Evolutionary conservation across 2,329 filamentous ascomycete genomes (phyloP), one percentile per base, ranked within the genome.

Genomic region (Xylaria sp.): DNA sequence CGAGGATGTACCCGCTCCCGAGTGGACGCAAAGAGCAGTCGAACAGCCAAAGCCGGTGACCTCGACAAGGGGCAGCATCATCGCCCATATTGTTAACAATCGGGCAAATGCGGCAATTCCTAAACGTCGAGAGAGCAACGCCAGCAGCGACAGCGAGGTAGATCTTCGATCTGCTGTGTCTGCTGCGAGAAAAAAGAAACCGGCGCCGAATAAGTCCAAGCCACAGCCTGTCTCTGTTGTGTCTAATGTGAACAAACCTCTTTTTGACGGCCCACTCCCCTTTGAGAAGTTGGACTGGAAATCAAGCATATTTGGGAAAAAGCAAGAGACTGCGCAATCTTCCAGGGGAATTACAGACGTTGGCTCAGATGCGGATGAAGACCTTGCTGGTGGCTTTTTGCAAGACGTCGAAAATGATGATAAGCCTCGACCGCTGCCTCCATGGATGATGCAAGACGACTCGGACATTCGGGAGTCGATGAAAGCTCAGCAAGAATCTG

Each of bases 221-320:
- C 51, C 48, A 1, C 51, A 67, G 71, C 41, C 73, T 66, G 76
- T 80, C 3, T 78, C 82, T 23, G 76, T 82, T 2, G 76, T 80
- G n/a, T 79, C 85, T 10, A 89, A 88, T 59, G 84, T 86, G 44
- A 88, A 87, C 39, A 25, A 72, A 89, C 89, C 9, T 73, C 85
- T 88, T 0, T 89, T 97, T 76, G 88, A 89, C 72, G 95, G 95
- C 0, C 94, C 94, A 0, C 81, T 99, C 5, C 96, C 96, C 0
- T 99, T 99, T 76, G 94, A 97, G 74, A 95, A 94, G 76, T 85
- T 97, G 1, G 89, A 92, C 54, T 90, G 87, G 85, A 90, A 88
- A 61, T 90, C 88, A 2, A 87, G 85, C 1, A 83, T 90, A 1
- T 90, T 89, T 69, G 81, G 80, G 5, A 85, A 83, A 71, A 84